Conservation (phyloP, 2,329 filamentous ascomycete species). For the Stenocarpella maydis region DNA sequence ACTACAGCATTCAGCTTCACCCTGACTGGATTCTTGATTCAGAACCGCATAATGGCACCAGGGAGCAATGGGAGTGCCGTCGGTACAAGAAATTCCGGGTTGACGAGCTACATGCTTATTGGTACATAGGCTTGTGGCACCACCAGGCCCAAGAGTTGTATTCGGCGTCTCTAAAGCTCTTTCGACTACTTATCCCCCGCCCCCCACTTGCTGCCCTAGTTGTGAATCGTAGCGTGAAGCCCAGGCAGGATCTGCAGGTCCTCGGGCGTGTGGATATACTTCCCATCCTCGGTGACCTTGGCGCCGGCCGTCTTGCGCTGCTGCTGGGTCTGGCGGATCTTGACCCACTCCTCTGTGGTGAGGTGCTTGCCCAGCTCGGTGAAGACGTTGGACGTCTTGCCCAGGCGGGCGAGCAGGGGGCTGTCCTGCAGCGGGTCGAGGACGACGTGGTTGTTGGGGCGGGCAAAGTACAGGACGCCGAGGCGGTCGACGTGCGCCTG, state of each 20-base stretch:
- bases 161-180: background rate
- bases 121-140: too few relatives aligned
- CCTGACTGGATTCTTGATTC: too few relatives aligned
- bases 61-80: too few relatives aligned
- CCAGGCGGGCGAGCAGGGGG: constrained; percentile 47
- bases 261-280: constrained; percentile 46
- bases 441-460: constrained; percentile 52
- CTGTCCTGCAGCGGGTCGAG: constrained; percentile 49
- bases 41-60: too few relatives aligned
- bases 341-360: constrained; percentile 51
- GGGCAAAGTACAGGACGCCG: constrained; percentile 54
- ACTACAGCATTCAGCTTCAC: too few relatives aligned
- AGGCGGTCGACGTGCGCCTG: constrained; percentile 48
- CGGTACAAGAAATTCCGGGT: too few relatives aligned
- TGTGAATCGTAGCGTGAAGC: constrained; percentile 50
- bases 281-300: constrained; percentile 47
- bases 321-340: constrained; percentile 51
- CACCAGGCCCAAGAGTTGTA: background rate
- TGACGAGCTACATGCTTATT: too few relatives aligned
- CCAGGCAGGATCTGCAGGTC: constrained; percentile 53
- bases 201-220: constrained; percentile 31
- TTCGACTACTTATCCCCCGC: background rate
- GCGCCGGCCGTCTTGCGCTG: constrained; percentile 47
- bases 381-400: constrained; percentile 48
- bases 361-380: constrained; percentile 51